These are phyloP conservation scores for Sporisorium sorghi DNA, from an alignment of 1,284 basidiomycete genomes.

Conservation along the genomic window DNA sequence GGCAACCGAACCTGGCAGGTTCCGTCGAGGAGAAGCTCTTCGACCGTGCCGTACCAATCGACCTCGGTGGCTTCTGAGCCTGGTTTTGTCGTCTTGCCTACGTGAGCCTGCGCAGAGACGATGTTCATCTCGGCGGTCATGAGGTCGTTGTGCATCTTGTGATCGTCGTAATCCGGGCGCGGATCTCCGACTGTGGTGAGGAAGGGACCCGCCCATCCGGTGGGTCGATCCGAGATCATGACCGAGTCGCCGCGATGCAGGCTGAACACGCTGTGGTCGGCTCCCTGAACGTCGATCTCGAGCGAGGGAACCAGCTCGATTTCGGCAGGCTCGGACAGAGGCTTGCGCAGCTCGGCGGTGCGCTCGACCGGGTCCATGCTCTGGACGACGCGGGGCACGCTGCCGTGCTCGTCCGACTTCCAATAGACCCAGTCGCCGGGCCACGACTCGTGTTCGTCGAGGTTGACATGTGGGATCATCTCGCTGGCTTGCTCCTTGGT, in stretches of 20 bases:
- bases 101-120: conserved; percentile 1
- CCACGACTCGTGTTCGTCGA: conserved; percentile 69
- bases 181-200: conserved; percentile 48
- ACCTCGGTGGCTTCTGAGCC: conserved; percentile 52
- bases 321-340: conserved; percentile 54
- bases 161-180: conserved; percentile 32
- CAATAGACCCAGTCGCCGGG: conserved; percentile 91
- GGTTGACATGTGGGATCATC: conserved; percentile 79
- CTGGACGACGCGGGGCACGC: conserved; percentile 79
- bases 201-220: conserved; percentile 72
- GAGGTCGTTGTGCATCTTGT: conserved; percentile 35
- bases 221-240: conserved; percentile 76
- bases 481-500: conserved; percentile 76
- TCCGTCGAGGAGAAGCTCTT: conserved; percentile 70
- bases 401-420: conserved; percentile 78
- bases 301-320: conserved; percentile 82
- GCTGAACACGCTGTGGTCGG: conserved; percentile 73
- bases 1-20: conserved; percentile 68
- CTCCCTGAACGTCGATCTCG: conserved; percentile 85
- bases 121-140: conserved; percentile 33
- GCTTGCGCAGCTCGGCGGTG: conserved; percentile 59
- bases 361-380: conserved; percentile 63
- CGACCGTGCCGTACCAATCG: conserved; percentile 72
- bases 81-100: conserved; percentile 9
- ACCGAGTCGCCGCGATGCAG: conserved; percentile 85